Conservation (phyloP, 148 eudicot genomes). For the Amaranthus palmeri region DNA sequence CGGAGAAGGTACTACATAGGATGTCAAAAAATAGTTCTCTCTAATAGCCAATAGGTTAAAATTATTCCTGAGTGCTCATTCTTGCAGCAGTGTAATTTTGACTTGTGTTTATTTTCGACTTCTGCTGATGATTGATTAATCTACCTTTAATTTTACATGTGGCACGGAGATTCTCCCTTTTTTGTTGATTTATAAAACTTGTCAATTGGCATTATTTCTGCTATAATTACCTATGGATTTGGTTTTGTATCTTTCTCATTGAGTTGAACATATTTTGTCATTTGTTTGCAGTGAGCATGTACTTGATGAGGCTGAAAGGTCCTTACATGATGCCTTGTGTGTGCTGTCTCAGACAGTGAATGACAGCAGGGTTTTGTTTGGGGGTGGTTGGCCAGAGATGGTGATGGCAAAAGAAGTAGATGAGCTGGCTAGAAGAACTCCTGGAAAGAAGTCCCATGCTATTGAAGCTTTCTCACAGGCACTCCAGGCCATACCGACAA, state of each 20-base stretch:
- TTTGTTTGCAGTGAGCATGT: constrained; percentile 68
- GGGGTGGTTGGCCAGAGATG: constrained; percentile 99
- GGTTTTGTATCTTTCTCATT: neutral
- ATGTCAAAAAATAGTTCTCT: too few species aligned
- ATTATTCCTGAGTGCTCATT: neutral
- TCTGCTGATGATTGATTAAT: neutral
- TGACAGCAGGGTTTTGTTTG: constrained; percentile 87
- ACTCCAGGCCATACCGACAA: constrained; percentile 85
- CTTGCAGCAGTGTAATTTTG: neutral
- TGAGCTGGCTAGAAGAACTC: constrained; percentile 87
- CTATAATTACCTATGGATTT: neutral
- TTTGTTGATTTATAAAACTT: neutral
- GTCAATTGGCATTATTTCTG: neutral
- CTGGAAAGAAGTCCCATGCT: constrained; percentile 95
- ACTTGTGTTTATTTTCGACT: neutral
- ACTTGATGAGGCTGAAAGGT: constrained; percentile 97
- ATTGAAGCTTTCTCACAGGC: constrained; percentile 96
- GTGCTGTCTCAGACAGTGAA: constrained; percentile 93
- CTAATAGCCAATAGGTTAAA: too few species aligned
- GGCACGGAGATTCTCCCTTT: neutral
- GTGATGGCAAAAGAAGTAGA: constrained; percentile 96
- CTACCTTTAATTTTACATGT: too few species aligned
- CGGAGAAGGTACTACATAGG: too few species aligned
- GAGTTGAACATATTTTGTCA: neutral
- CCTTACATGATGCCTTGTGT: constrained; percentile 92